Evolutionary conservation across 2,329 filamentous ascomycete genomes (phyloP), one percentile per base, ranked within the genome.

Genomic region (Pseudogymnoascus sp.): DNA sequence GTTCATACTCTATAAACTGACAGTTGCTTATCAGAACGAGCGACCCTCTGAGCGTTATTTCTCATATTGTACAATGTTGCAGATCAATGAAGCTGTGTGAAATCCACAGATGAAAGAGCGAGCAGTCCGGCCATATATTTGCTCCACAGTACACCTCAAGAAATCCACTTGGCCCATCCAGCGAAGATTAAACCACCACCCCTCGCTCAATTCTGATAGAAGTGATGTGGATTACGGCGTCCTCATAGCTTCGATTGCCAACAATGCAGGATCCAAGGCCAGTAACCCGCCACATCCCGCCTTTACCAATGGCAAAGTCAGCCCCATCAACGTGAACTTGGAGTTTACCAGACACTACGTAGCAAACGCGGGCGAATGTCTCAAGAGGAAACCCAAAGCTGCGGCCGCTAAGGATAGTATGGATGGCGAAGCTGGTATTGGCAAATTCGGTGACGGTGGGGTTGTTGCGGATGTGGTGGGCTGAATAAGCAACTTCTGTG

Each of bases 401-500:
- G 25, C 45, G 62, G 3, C 62, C 62, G 19, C 51, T 43, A 11
- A 60, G 34, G 10, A 70, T 19, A 13, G 54, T 37, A 6, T 65
- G 37, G 23, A 64, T 60, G 21, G 64, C 63, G 36, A 69, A 69
- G 25, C 61, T 69, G 2, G 62, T 66, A 11, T 63, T 63, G 11
- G 61, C 54, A 13, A 67, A 60, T 28, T 63, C 68, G 16, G 67
- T 66, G 10, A 66, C 66, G 3, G 51, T 37, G 2, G 62, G 63
- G 4, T 61, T 45, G 2, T 64, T 51, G 34, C 23, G 21, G 16
- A 71, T 62, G 36, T 71, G 69, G 4, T 61, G 16, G 4, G 68
- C 39, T 8, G 70, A 70, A 39, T 68, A 71, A 2, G 70, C 70
- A 11, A 71, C 48, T 6, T 70, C 70, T 71, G n/a, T 14, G 4